Percentiles rank a stretch among this genome's conserved stretches.
These are phyloP conservation scores for Panaeolus papilionaceus DNA, from an alignment of 768 basidiomycete genomes.

Conservation along the genomic window DNA sequence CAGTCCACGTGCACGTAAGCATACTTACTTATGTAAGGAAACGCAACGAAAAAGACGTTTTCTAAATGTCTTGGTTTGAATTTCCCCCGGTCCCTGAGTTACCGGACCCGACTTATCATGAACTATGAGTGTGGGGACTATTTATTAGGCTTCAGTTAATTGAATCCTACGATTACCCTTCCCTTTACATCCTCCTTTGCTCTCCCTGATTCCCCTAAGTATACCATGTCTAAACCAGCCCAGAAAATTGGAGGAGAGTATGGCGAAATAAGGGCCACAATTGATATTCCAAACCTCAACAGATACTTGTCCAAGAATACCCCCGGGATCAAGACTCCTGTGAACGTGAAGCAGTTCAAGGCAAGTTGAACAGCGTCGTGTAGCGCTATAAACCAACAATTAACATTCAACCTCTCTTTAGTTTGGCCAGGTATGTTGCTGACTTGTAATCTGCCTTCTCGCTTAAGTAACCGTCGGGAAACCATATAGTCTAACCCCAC, in stretches of 20 bases:
- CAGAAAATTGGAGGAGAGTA: slow-evolving; percentile 75
- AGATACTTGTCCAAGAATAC: slow-evolving; percentile 66
- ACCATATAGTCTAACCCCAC: slow-evolving; percentile 87
- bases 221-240: slow-evolving; percentile 31
- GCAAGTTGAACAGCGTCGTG: slow-evolving; percentile 45
- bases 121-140: background rate
- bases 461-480: slow-evolving; percentile 7
- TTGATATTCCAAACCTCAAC: slow-evolving; percentile 70
- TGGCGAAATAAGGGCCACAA: slow-evolving; percentile 72
- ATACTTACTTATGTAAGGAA: slow-evolving; percentile 4
- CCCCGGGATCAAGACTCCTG: slow-evolving; percentile 61
- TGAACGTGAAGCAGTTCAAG: slow-evolving; percentile 92
- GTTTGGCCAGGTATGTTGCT: slow-evolving; percentile 82
- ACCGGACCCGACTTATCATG: slow-evolving; percentile 4
- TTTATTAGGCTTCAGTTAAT: background rate
- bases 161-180: background rate
- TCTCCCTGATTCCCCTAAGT: background rate
- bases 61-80: background rate
- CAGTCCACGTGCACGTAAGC: slow-evolving; percentile 31
- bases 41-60: background rate
- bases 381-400: background rate
- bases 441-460: background rate
- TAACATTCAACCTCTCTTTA: slow-evolving; percentile 33
- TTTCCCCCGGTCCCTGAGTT: slow-evolving; percentile 19
- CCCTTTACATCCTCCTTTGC: background rate